Base-by-base conservation (phyloP, 306 rosid genomes). In the Crotalaria pallida region DNA sequence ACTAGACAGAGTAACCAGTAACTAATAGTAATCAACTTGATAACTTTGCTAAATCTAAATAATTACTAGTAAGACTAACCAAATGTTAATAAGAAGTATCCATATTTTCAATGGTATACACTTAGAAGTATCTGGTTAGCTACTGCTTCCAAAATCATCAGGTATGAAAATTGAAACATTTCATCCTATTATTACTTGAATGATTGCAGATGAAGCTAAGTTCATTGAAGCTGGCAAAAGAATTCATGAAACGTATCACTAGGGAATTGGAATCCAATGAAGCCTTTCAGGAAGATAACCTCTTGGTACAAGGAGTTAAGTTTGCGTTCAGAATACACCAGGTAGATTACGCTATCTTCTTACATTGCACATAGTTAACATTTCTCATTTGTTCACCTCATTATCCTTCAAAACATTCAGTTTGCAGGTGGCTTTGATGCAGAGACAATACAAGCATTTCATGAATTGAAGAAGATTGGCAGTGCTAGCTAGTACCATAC, bases 401-500 rank as follows among this genome's bases (percentile, higher is more conserved):
- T 75, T 11, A 58, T n/a, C 62, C 68, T 66, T 9, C 43, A 27
- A 45, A 50, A 55, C 1, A 16, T 85, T 64, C 92, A 94, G 97
- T 90, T 87, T 81, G 98, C 97, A 87, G 94, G 98, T 53, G 98
- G 98, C 19, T 94, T 94, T 71, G 89, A 94, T 77, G 57, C 77
- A 2, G 89, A 84, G 60, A 69, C 96, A 5, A 60, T 75, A 67
- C 69, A 65, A 38, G 76, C 79, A 56, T 93, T 93, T 53, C 87
- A 86, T 69, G 89, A 80, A 59, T 81, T 93, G 45, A 90, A 81
- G 90, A 82, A 79, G 73, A 81, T 70, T 49, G 89, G 90, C 38
- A 23, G 59, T 60, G 51, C n/a, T 51, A 33, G 51, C 10, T 50
- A 31, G 36, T 59, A 41, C 76, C 80, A 78, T 70, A 65, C 53